These are phyloP conservation scores for Dactylonectria macrodidyma DNA, from an alignment of 2,329 filamentous ascomycete species.

Conservation along the genomic window DNA sequence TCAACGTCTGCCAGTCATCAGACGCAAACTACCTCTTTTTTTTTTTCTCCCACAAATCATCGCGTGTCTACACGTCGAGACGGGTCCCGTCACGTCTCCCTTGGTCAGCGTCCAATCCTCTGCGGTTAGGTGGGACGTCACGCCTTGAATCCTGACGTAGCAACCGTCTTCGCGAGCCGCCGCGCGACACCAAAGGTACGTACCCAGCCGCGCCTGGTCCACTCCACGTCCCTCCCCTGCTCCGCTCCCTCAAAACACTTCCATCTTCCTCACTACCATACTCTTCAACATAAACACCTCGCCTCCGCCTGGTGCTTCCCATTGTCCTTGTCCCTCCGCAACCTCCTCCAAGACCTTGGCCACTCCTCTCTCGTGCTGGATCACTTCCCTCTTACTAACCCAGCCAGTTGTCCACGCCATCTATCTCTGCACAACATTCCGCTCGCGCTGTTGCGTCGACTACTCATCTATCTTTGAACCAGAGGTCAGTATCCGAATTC, in stretches of 20 bases:
- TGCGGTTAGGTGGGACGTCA: slow-evolving; percentile 47
- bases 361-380: slow-evolving; percentile 36
- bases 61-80: slow-evolving; percentile 43
- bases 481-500: slow-evolving; percentile 55
- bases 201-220: slow-evolving; percentile 51
- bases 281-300: slow-evolving; percentile 55
- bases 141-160: slow-evolving; percentile 49
- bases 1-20: slow-evolving; percentile 26
- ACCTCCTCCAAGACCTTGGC: slow-evolving; percentile 45
- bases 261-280: slow-evolving; percentile 52
- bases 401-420: slow-evolving; percentile 48
- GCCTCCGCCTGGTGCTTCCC: slow-evolving; percentile 45
- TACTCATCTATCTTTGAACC: slow-evolving; percentile 51
- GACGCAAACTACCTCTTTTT: slow-evolving; percentile 15
- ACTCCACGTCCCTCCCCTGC: slow-evolving; percentile 50
- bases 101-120: slow-evolving; percentile 45
- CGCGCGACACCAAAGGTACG: slow-evolving; percentile 50
- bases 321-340: slow-evolving; percentile 45
- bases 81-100: slow-evolving; percentile 38
- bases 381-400: slow-evolving; percentile 48
- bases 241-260: slow-evolving; percentile 57
- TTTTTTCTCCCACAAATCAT: slow-evolving; percentile 16
- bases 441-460: slow-evolving; percentile 52
- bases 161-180: slow-evolving; percentile 52
- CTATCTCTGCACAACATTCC: slow-evolving; percentile 54